Evolutionary conservation across 208 protist species (phyloP).

Genomic region (Crithidia fasciculata): DNA sequence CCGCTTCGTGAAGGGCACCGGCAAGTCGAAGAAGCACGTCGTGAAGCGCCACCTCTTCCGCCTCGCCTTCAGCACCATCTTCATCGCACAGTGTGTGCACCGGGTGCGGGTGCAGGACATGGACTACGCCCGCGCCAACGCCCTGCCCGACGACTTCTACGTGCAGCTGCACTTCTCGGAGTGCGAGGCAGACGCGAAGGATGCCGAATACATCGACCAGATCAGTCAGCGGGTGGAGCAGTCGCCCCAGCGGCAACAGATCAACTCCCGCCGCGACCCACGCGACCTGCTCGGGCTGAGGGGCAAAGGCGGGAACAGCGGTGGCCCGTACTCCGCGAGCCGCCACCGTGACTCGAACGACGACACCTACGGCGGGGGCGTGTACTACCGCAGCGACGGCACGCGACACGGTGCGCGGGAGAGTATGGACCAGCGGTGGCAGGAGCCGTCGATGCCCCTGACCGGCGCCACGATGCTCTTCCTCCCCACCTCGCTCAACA

Average conservation of each 20-base stretch:
- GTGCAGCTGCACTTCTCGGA: conserved; percentile 67
- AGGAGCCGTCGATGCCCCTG: conserved; percentile 35
- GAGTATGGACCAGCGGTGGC: conserved; percentile 28
- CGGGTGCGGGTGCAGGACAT: conserved; percentile 68
- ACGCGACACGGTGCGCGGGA: conserved; percentile 21
- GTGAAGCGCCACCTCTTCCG: conserved; percentile 58
- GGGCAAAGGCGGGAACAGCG: not conserved
- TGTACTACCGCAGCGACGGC: conserved; percentile 71
- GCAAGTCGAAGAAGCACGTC: conserved; percentile 21
- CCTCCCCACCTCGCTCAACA: conserved; percentile 46
- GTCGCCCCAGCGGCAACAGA: conserved; percentile 61
- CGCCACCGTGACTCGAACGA: conserved; percentile 16
- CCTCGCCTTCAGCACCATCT: conserved; percentile 83
- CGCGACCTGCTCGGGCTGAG: conserved; percentile 25
- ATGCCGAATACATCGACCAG: conserved; percentile 58
- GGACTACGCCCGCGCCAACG: conserved; percentile 66
- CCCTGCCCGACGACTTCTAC: conserved; percentile 69
- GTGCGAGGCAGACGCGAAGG: conserved; percentile 26
- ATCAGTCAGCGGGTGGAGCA: conserved; percentile 68
- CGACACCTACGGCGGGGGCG: conserved; percentile 35
- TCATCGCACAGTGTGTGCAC: conserved; percentile 63
- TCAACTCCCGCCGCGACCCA: conserved; percentile 48
- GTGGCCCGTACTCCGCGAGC: conserved; percentile 23
- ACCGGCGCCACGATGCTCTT: conserved; percentile 40
- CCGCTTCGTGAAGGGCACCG: conserved; percentile 19